Evolutionary conservation across 441 rosid genomes (phyloP).

Genomic region (Jatropha podagrica): DNA sequence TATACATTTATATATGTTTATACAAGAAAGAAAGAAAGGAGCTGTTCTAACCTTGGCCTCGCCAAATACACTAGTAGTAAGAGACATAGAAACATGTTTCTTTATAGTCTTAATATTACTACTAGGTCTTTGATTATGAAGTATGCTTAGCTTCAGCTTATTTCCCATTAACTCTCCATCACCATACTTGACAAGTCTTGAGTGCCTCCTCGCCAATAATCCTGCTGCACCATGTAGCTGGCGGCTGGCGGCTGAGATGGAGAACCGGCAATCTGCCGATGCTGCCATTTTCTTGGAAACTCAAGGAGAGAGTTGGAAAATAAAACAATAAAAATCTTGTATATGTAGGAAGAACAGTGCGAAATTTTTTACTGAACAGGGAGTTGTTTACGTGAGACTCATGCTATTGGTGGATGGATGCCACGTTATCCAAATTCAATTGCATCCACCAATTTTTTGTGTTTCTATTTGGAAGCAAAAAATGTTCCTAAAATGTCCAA

Average conservation of each 20-base stretch:
- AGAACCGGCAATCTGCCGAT: slow-evolving; percentile 57
- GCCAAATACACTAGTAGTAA: slow-evolving; percentile 32
- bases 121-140: slow-evolving; percentile 11
- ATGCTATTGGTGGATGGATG: slow-evolving; percentile 41
- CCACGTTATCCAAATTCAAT: slow-evolving; percentile 71
- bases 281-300: slow-evolving; percentile 44
- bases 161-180: slow-evolving; percentile 81
- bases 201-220: slow-evolving; percentile 33
- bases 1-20: not conserved
- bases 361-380: not conserved
- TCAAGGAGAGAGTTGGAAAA: slow-evolving; percentile 29
- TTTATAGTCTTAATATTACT: slow-evolving; percentile 7
- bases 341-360: not conserved
- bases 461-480: not conserved
- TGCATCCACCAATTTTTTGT: slow-evolving; percentile 52
- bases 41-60: slow-evolving; percentile 43
- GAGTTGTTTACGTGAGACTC: slow-evolving; percentile 33
- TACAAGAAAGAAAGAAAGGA: not conserved
- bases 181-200: slow-evolving; percentile 42
- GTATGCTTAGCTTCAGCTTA: slow-evolving; percentile 41
- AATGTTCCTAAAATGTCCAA: slow-evolving; percentile 14
- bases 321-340: slow-evolving; percentile 21
- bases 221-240: slow-evolving; percentile 37
- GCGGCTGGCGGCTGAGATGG: slow-evolving; percentile 47
- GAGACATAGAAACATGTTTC: slow-evolving; percentile 44